A percentile compares a stretch with the other conserved stretches of the same genome.
Evolutionary conservation across 2,329 filamentous ascomycete genomes (phyloP).

Genomic region (Cephalotrichum gorgonifer): DNA sequence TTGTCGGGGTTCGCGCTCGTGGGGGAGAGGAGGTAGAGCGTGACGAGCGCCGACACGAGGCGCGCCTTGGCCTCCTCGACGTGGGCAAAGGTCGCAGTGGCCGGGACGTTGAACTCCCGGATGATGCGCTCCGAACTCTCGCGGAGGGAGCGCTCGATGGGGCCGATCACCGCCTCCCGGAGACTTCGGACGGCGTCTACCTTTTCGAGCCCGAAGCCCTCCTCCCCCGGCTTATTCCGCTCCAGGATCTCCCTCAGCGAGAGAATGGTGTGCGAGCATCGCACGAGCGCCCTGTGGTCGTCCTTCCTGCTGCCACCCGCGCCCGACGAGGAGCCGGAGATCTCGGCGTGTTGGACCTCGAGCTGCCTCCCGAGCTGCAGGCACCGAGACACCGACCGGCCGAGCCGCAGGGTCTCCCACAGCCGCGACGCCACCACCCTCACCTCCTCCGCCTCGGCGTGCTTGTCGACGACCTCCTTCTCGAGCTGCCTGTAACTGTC

Average conservation of each 20-base stretch:
- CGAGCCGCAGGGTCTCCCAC: conserved; percentile 69
- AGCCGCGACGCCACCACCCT: conserved; percentile 66
- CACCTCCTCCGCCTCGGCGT: conserved; percentile 78
- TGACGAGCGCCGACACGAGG: conserved; percentile 61
- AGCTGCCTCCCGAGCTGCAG: conserved; percentile 76
- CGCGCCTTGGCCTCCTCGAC: conserved; percentile 65
- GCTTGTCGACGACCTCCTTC: conserved; percentile 75
- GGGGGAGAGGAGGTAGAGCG: conserved; percentile 76
- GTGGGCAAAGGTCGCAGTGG: conserved; percentile 48
- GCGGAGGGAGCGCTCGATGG: conserved; percentile 64
- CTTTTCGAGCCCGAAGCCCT: conserved; percentile 64
- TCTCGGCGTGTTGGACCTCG: conserved; percentile 72
- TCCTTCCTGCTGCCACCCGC: conserved; percentile 39
- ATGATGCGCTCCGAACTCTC: conserved; percentile 68
- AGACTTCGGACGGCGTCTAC: conserved; percentile 65
- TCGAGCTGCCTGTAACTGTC: conserved; percentile 79
- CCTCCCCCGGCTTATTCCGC: conserved; percentile 56
- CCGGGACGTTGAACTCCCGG: conserved; percentile 66
- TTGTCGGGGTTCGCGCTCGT: conserved; percentile 34
- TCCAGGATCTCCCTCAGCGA: conserved; percentile 64
- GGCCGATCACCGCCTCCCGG: conserved; percentile 56
- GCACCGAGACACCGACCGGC: conserved; percentile 65
- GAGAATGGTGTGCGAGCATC: conserved; percentile 70
- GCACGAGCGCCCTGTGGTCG: conserved; percentile 70
- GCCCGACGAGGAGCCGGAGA: conserved; percentile 29